Percentiles rank a stretch among this genome's conserved stretches.
Conservation (phyloP, 345 rosid species). For the Conringia planisiliqua region DNA sequence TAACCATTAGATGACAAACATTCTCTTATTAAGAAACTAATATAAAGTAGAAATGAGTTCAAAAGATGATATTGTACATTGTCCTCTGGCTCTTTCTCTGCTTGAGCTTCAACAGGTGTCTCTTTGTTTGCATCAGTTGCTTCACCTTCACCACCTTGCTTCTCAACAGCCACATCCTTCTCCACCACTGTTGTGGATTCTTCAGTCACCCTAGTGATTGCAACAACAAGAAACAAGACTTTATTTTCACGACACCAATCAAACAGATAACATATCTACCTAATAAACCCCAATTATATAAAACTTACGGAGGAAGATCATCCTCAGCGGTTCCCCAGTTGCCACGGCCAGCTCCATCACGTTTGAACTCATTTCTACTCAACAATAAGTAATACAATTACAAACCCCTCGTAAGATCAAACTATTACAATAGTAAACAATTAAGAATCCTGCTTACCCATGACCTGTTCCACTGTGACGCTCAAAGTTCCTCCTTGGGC, state of each 20-base stretch:
- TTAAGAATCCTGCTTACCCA: constrained; percentile 48
- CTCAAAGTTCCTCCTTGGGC: constrained; percentile 61
- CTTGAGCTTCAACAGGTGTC: constrained; percentile 32
- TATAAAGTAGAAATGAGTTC: neutral
- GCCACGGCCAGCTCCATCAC: constrained; percentile 89
- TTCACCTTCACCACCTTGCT: constrained; percentile 58
- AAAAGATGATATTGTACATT: constrained; percentile 40
- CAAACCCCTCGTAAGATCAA: neutral
- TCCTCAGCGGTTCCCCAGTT: constrained; percentile 83
- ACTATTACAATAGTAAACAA: neutral
- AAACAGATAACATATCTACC: neutral
- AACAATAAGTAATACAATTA: neutral
- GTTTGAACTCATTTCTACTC: constrained; percentile 65
- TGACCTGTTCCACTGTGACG: constrained; percentile 91
- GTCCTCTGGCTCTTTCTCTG: constrained; percentile 44
- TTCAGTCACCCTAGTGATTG: constrained; percentile 52
- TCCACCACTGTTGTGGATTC: constrained; percentile 51
- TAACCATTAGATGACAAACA: neutral
- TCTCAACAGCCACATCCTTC: constrained; percentile 52
- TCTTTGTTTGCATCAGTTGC: constrained; percentile 49
- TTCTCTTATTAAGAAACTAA: neutral
- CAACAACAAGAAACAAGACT: neutral
- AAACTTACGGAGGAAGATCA: constrained; percentile 65
- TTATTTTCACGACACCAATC: neutral
- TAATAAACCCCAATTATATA: neutral